phyloP scores from a whole-genome alignment of 163 green algal genomes.

The Trebouxiophyceae sp. region DNA sequence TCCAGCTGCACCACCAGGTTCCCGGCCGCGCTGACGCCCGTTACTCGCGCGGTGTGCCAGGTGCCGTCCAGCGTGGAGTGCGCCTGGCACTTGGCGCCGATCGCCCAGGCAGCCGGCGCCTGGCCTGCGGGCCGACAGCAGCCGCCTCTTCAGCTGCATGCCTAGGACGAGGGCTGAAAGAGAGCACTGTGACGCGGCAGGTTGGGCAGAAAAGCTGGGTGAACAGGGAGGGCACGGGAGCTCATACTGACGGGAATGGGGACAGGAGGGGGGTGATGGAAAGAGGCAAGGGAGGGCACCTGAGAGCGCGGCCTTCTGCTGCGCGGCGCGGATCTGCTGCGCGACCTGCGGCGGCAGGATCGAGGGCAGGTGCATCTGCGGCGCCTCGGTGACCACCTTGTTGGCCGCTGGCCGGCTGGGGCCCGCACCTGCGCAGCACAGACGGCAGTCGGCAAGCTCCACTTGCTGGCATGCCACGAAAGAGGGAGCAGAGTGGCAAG shows the following conservation, averaged over 20 bases:
- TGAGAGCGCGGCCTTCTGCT: slow-evolving; percentile 56
- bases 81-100: slow-evolving; percentile 56
- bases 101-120: slow-evolving; percentile 55
- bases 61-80: slow-evolving; percentile 61
- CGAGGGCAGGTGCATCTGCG: slow-evolving; percentile 7
- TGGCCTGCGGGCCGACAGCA: too few relatives aligned
- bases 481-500: too few relatives aligned
- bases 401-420: neutral
- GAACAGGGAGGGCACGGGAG: too few relatives aligned
- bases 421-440: too few relatives aligned
- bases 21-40: slow-evolving; percentile 35
- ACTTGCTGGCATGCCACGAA: neutral
- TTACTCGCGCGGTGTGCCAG: slow-evolving; percentile 54
- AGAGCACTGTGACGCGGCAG: too few relatives aligned
- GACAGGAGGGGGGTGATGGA: too few relatives aligned
- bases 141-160: too few relatives aligned
- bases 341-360: slow-evolving; percentile 61
- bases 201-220: too few relatives aligned
- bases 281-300: too few relatives aligned
- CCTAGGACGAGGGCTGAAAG: too few relatives aligned
- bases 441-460: neutral
- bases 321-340: slow-evolving; percentile 67
- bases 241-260: too few relatives aligned
- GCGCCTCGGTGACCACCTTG: neutral
- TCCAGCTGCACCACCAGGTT: slow-evolving; percentile 74